A percentile compares a stretch with the other conserved stretches of the same genome.
These are phyloP conservation scores for Lasiodiplodia hormozganensis DNA, from an alignment of 2,329 filamentous ascomycete genomes.

Conservation along the genomic window DNA sequence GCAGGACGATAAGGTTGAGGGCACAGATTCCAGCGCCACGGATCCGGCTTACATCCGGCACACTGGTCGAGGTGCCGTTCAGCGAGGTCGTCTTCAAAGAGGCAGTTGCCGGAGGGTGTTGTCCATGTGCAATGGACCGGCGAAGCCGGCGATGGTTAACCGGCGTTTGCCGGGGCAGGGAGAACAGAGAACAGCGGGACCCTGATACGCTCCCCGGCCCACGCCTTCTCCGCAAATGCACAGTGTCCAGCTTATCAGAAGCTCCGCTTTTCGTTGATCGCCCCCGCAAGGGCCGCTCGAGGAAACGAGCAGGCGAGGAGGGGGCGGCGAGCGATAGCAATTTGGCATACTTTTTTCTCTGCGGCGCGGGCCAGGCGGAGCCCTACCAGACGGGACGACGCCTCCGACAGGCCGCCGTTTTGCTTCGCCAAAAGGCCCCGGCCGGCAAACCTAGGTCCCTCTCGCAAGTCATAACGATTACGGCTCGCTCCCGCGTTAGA, in stretches of 20 bases:
- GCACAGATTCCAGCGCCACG: not conserved
- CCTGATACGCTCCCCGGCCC: conserved; percentile 1
- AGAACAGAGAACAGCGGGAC: not conserved
- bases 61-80: not conserved
- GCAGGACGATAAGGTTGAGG: too few species aligned
- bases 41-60: conserved; percentile 1
- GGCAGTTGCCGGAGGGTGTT: not conserved
- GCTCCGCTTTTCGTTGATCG: not conserved
- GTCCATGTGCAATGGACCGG: not conserved
- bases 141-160: conserved; percentile 3
- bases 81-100: not conserved
- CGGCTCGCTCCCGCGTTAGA: not conserved
- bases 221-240: not conserved
- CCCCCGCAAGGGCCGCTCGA: not conserved
- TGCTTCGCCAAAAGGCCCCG: too few species aligned
- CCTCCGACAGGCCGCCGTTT: too few species aligned
- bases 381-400: not conserved
- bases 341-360: not conserved
- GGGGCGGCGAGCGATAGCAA: not conserved
- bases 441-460: too few species aligned
- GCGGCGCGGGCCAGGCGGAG: not conserved
- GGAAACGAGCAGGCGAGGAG: not conserved
- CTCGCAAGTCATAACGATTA: not conserved
- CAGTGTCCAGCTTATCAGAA: not conserved
- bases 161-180: not conserved